These are phyloP conservation scores for Dryadomyces sulphureus DNA, from an alignment of 2,329 filamentous ascomycete species.

Conservation along the genomic window DNA sequence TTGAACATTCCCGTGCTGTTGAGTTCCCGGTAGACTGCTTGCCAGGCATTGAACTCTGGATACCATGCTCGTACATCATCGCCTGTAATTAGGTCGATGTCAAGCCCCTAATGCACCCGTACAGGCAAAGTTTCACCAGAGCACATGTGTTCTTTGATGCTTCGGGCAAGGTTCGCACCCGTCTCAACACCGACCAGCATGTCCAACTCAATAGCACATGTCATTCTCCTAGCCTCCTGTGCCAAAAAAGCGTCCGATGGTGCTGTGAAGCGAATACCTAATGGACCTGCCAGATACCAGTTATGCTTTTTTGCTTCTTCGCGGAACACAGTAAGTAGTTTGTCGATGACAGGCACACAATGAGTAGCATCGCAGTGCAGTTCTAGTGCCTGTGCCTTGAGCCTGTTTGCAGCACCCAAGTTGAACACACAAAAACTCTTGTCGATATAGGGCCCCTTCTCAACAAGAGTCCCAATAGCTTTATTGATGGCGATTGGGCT, in stretches of 20 bases:
- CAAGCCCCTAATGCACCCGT: conserved; percentile 15
- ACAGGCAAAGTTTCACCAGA: conserved; percentile 5
- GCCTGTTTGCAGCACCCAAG: conserved; percentile 13
- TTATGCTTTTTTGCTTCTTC: conserved; percentile 9
- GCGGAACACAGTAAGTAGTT: conserved; percentile 11
- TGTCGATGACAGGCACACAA: conserved; percentile 12
- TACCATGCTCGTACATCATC: conserved; percentile 14
- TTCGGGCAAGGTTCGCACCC: conserved; percentile 8
- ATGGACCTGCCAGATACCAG: conserved; percentile 14
- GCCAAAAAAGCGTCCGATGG: conserved; percentile 13
- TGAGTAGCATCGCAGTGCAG: conserved; percentile 12
- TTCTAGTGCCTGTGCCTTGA: conserved; percentile 13
- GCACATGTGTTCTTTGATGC: conserved; percentile 13
- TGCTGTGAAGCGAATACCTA: conserved; percentile 13
- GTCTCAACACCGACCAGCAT: conserved; percentile 11
- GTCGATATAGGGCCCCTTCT: conserved; percentile 14
- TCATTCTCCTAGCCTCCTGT: conserved; percentile 12
- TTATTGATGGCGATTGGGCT: conserved; percentile 12
- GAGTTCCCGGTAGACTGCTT: conserved; percentile 11
- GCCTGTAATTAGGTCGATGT: conserved; percentile 11
- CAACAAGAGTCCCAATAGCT: conserved; percentile 11
- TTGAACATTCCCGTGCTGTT: conserved; percentile 16
- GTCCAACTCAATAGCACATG: conserved; percentile 13
- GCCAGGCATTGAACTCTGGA: conserved; percentile 11
- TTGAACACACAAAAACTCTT: conserved; percentile 14